Conservation (phyloP, 306 rosid genomes). For the Amphicarpaea edgeworthii region DNA sequence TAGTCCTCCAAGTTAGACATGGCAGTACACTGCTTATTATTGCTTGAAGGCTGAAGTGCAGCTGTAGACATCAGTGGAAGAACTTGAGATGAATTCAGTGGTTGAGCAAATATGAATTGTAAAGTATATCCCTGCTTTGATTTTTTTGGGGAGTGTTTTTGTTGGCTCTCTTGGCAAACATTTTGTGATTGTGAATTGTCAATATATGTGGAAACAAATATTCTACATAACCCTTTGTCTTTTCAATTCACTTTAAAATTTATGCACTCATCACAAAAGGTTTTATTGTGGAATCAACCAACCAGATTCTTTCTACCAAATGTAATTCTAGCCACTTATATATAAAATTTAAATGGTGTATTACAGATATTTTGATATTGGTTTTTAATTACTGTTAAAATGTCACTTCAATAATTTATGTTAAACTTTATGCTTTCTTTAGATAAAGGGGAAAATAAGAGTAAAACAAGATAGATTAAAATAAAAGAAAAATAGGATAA, state of each 20-base stretch:
- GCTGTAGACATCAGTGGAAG: not conserved
- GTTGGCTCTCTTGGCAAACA: slow-evolving; percentile 1
- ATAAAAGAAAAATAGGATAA: not conserved
- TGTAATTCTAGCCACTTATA: not conserved
- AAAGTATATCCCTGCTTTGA: not conserved
- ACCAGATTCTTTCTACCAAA: not conserved
- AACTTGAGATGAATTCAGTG: not conserved
- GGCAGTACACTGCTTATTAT: not conserved
- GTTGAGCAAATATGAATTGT: not conserved
- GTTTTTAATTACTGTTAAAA: not conserved
- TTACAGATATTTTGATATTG: not conserved
- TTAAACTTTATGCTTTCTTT: not conserved
- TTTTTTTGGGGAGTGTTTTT: not conserved
- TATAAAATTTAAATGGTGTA: not conserved
- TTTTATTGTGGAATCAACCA: not conserved
- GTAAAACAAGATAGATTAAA: not conserved
- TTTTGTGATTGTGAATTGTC: not conserved
- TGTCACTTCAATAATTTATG: not conserved
- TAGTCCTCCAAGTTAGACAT: not conserved
- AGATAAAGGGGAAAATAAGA: not conserved
- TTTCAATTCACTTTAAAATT: not conserved
- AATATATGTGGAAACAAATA: not conserved
- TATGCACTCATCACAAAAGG: not conserved
- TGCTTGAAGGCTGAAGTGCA: slow-evolving; percentile 3
- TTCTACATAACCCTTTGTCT: not conserved